Base-by-base conservation (phyloP, 1,139 yeast genomes). In the Yamadazyma jaroonii region DNA sequence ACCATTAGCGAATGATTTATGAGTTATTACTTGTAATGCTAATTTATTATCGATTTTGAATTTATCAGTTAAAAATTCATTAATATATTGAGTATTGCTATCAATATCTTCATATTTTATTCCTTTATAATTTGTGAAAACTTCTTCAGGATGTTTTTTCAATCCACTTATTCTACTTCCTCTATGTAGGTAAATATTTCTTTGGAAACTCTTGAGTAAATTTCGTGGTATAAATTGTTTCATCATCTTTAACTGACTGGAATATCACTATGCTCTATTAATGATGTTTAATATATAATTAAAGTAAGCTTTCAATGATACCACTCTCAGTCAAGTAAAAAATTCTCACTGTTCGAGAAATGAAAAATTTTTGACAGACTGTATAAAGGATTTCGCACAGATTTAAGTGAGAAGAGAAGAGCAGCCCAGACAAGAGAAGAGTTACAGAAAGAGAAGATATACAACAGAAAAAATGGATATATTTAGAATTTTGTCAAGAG, bases 1-100 rank as follows among this genome's bases (percentile, higher is more conserved):
- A 11, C 96, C 97, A 62, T 87, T 94, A 7, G 95, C 95, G 70
- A 89, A 90, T 29, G 96, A 86, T 64, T 90, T 90, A 64, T 90
- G 97, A 9, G 97, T 89, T 52, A 89, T 66, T 25, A 85, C 80
- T 63, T 90, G 97, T 44, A 88, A 65, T 27, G 84, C 68, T 42
- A 85, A 50, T 21, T 76, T 76, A 42, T 76, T 75, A 17, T 81
- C 73, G 39, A 77, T 60, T 45, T 60, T 52, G 51, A 66, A 73
- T 48, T 70, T 61, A 13, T 59, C 60, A 24, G 56, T 47, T 32
- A 84, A 63, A 44, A 81, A 73, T 25, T 56, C 49, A 48, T 75
- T 74, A 38, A 81, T 62, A 29, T 68, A 64, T 42, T 61, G 53
- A 37, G 82, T 59, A 44, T 79, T 80, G 13, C 66, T 67, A 15